Conservation (phyloP, 306 rosid species). For the Lagenaria siceraria region DNA sequence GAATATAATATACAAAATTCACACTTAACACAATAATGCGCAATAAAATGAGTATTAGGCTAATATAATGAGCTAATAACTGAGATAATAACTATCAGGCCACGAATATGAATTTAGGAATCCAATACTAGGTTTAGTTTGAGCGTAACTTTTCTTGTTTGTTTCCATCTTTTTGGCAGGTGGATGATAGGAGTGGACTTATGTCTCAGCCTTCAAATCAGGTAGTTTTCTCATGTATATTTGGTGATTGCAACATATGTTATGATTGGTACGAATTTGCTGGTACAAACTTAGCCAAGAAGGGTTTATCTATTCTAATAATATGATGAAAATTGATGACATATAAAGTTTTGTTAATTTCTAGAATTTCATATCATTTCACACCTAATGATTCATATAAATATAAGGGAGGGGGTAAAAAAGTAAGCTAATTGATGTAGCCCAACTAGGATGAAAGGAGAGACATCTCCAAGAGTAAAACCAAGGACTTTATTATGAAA, state of each 20-base stretch:
- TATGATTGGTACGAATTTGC: not conserved
- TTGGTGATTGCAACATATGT: not conserved
- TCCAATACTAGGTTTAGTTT: not conserved
- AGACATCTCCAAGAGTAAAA: too few species aligned
- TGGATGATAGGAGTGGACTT: constrained; percentile 1
- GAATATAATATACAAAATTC: too few species aligned
- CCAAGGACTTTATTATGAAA: too few species aligned
- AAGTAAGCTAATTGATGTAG: not conserved
- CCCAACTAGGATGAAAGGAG: too few species aligned
- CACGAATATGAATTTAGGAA: not conserved
- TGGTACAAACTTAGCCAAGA: not conserved
- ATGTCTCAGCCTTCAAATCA: not conserved
- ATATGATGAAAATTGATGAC: not conserved
- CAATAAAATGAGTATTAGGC: not conserved
- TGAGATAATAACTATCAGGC: too few species aligned
- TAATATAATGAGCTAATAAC: not conserved
- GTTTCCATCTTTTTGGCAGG: not conserved
- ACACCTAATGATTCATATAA: not conserved
- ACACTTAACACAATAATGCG: not conserved
- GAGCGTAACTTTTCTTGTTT: not conserved
- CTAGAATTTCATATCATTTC: not conserved
- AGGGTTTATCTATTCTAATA: not conserved
- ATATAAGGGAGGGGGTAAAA: not conserved
- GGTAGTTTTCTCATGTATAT: not conserved
- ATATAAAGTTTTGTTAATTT: not conserved